Base-by-base conservation (phyloP, 768 basidiomycete genomes). In the Termitomyces sp. region DNA sequence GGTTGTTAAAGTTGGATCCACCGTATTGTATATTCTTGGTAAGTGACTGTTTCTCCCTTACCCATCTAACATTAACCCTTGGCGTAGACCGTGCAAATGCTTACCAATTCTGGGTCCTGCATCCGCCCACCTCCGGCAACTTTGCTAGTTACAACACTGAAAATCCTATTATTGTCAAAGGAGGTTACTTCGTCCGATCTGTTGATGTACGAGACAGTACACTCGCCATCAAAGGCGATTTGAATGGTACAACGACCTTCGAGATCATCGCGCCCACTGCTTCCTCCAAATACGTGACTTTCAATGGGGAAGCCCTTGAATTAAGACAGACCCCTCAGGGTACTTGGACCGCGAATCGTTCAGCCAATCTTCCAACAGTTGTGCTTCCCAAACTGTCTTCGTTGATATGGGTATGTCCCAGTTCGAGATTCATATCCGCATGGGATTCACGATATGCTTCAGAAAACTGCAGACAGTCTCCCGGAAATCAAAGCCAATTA, bases 71-170 rank as follows among this genome's bases (percentile, higher is more conserved):
- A 26, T n/a, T 42, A 12, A n/a, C 34, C 9, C 8, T 34, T 13
- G 52, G 14, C 34, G 26, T 51, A 80, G 80, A 82, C 62, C 79
- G 78, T 37, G 65, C 68, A 41, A 78, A 72, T 34, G 80, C 80
- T 5, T 81, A 81, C 57, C 70, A 79, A 55, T 80, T 79, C 64
- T 81, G 80, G 80, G 73, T 79, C 31, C 67, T 80, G 58, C 73
- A 80, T 53, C 78, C 74, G 1, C 71, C 74, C 20, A 67, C 74
- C 12, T 60, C 64, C 3, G 74, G 77, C 26, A 52, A 69, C 14
- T 75, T 76, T 44, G 67, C 71, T 29, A 63, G 68, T 16, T 78
- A 71, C 51, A 74, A 64, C 55, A 79, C 72, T 5, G 63, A 74
- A 39, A 73, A 77, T 60, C 74, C 79, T 1, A 72, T 80, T 47